These are phyloP conservation scores for Sarocladiaceae sp. DNA, from an alignment of 2,329 filamentous ascomycete species.

Conservation along the genomic window DNA sequence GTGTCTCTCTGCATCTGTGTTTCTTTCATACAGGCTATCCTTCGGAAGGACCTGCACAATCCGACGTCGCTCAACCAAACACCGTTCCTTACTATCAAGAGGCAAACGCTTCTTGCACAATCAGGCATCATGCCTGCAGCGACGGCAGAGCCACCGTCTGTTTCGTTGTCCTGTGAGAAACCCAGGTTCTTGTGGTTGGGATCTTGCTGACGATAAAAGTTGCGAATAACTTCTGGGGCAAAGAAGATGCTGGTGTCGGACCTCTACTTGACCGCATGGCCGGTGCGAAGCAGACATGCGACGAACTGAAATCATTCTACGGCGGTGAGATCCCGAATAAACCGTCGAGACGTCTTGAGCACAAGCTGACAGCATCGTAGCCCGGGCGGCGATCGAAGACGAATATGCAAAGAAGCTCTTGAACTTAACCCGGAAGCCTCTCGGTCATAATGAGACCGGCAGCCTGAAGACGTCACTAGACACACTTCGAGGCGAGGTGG, in stretches of 20 bases:
- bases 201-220: constrained; percentile 45
- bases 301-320: constrained; percentile 91
- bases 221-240: constrained; percentile 99
- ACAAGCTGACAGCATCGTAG: constrained; percentile 33
- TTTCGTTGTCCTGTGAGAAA: constrained; percentile 57
- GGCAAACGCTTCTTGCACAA: background rate
- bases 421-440: constrained; percentile 76
- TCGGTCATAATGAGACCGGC: constrained; percentile 82
- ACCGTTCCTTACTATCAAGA: too few species aligned
- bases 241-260: constrained; percentile 91
- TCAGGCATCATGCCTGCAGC: constrained; percentile 50
- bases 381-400: constrained; percentile 89
- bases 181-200: background rate
- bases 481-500: constrained; percentile 79
- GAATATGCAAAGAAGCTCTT: constrained; percentile 90
- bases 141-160: constrained; percentile 55
- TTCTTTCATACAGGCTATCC: too few species aligned
- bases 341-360: background rate
- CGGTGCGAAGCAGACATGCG: constrained; percentile 86
- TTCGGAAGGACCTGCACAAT: constrained; percentile 6
- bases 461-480: constrained; percentile 81
- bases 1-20: too few species aligned
- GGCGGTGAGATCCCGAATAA: constrained; percentile 51
- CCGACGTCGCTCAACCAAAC: background rate
- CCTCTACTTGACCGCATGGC: constrained; percentile 93